phyloP scores from a whole-genome alignment of 805 yeast genomes.

The Jamesozyma lodderae region DNA sequence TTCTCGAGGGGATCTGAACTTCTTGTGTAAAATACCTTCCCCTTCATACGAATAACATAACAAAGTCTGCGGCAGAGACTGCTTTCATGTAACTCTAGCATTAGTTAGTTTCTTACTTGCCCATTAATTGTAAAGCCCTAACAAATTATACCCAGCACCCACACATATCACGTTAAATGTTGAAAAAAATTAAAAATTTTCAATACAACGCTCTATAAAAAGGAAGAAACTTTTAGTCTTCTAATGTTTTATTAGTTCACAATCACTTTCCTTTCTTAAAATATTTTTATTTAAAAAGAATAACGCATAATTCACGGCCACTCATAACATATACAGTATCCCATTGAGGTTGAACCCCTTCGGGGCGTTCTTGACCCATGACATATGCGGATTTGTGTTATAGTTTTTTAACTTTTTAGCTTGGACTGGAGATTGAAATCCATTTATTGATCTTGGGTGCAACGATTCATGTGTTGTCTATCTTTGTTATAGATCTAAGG shows the following conservation, averaged over 20 bases:
- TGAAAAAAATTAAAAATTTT: too few relatives aligned
- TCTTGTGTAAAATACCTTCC: too few relatives aligned
- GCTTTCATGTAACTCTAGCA: too few relatives aligned
- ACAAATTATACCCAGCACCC: background rate
- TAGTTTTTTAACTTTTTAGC: constrained; percentile 18
- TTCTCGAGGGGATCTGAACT: too few relatives aligned
- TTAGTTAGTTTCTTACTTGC: too few relatives aligned
- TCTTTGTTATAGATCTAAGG: constrained; percentile 45
- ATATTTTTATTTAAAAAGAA: constrained; percentile 12
- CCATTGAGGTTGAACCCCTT: constrained; percentile 61
- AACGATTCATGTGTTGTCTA: constrained; percentile 48
- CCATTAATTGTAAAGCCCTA: background rate
- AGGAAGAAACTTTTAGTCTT: background rate
- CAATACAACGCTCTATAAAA: constrained; percentile 2
- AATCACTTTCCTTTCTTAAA: background rate
- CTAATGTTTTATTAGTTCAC: background rate
- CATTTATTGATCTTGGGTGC: constrained; percentile 63
- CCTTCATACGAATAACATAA: too few relatives aligned
- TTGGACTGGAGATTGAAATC: constrained; percentile 52
- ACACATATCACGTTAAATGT: too few relatives aligned
- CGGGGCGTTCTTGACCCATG: constrained; percentile 62
- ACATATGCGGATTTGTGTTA: constrained; percentile 47
- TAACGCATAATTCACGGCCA: constrained; percentile 63
- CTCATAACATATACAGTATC: constrained; percentile 51
- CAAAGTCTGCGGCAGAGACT: too few relatives aligned